These are phyloP conservation scores for Botryosphaeria dothidea DNA, from an alignment of 2,329 filamentous ascomycete genomes.

Conservation along the genomic window DNA sequence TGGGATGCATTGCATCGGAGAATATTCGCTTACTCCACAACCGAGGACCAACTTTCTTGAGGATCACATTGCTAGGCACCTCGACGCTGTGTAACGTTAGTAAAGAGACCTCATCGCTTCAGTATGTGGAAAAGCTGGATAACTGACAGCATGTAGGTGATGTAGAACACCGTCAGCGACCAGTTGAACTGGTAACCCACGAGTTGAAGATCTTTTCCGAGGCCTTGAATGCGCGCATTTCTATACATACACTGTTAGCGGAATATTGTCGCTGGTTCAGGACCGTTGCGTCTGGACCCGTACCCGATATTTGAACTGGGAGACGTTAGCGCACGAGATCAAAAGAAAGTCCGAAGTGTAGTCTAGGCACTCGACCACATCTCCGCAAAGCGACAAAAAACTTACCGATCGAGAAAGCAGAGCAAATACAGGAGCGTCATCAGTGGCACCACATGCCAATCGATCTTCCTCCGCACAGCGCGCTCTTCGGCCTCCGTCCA, in stretches of 20 bases:
- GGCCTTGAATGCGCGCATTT: conserved; percentile 52
- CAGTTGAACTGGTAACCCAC: conserved; percentile 57
- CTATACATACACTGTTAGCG: background rate
- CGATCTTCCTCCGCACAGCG: conserved; percentile 52
- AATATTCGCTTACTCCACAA: conserved; percentile 35
- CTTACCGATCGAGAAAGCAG: conserved; percentile 48
- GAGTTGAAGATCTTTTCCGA: conserved; percentile 52
- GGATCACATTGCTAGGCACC: conserved; percentile 57
- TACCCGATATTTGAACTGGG: conserved; percentile 14
- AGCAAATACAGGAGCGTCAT: conserved; percentile 57
- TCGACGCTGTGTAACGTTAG: conserved; percentile 40
- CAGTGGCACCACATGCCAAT: conserved; percentile 54
- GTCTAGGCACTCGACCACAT: background rate
- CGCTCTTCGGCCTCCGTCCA: conserved; percentile 57
- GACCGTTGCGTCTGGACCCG: too few species aligned
- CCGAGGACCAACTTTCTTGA: conserved; percentile 56
- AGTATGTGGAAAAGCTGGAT: conserved; percentile 30
- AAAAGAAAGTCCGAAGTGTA: too few species aligned
- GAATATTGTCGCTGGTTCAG: too few species aligned
- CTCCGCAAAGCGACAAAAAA: background rate
- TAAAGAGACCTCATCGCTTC: conserved; percentile 32
- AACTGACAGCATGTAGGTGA: conserved; percentile 51
- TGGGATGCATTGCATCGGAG: background rate
- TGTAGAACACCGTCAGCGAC: conserved; percentile 60
- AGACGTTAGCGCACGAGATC: background rate